These are phyloP conservation scores for Blakeslea trispora DNA, from an alignment of 371 early-diverging fungal genomes.

Conservation along the genomic window DNA sequence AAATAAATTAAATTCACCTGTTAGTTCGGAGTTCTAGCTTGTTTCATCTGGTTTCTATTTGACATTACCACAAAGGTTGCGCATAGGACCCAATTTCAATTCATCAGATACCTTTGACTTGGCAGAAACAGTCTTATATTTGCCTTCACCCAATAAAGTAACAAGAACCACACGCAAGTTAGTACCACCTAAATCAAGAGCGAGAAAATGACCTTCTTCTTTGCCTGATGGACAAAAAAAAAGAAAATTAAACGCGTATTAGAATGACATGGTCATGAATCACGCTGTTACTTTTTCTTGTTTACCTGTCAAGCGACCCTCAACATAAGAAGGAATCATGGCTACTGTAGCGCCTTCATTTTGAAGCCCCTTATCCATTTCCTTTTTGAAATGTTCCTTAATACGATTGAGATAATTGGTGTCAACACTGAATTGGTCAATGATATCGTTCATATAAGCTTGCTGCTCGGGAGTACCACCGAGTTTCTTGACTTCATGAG, in stretches of 20 bases:
- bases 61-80: constrained; percentile 46
- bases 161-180: constrained; percentile 92
- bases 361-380: constrained; percentile 76
- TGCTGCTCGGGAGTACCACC: constrained; percentile 53
- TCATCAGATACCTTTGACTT: constrained; percentile 83
- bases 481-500: constrained; percentile 29
- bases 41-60: constrained; percentile 9
- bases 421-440: constrained; percentile 60
- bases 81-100: constrained; percentile 68
- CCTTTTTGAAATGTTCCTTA: constrained; percentile 64
- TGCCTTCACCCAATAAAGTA: constrained; percentile 75
- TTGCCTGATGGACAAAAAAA: constrained; percentile 20
- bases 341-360: constrained; percentile 64
- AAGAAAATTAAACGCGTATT: neutral
- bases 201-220: constrained; percentile 86
- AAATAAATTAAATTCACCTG: constrained; percentile 13
- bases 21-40: constrained; percentile 20
- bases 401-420: constrained; percentile 63
- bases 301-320: constrained; percentile 53
- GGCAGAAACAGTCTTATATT: constrained; percentile 66
- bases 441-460: constrained; percentile 46
- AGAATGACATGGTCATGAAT: neutral
- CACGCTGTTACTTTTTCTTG: neutral
- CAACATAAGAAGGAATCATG: constrained; percentile 82
- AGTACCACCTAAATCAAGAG: constrained; percentile 95